These are phyloP conservation scores for Pichia sp. DNA, from an alignment of 1,139 yeast species.

Conservation along the genomic window DNA sequence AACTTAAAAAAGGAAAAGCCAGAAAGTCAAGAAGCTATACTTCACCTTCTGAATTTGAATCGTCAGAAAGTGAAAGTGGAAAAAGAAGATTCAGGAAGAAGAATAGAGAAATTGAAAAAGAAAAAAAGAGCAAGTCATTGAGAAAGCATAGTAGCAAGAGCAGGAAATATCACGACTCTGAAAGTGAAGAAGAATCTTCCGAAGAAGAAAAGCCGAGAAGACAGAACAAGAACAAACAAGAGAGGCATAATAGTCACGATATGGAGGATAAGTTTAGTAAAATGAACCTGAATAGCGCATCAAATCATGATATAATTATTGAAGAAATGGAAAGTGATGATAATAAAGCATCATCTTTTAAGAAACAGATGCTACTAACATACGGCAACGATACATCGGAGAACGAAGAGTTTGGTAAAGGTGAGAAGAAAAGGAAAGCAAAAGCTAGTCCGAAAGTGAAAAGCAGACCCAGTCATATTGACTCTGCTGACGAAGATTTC, in stretches of 20 bases:
- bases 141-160: not conserved
- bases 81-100: not conserved
- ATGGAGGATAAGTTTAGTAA: not conserved
- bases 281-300: not conserved
- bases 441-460: not conserved
- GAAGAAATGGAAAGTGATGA: slow-evolving; percentile 7
- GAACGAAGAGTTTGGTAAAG: slow-evolving; percentile 5
- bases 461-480: not conserved
- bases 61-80: not conserved
- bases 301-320: not conserved
- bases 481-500: slow-evolving; percentile 9
- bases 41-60: not conserved
- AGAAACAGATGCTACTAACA: slow-evolving; percentile 1
- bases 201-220: not conserved
- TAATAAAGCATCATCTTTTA: not conserved
- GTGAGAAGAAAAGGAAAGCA: slow-evolving; percentile 4
- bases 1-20: not conserved
- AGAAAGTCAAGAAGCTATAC: not conserved
- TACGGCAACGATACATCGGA: slow-evolving; percentile 4
- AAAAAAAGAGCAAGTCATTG: not conserved
- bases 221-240: not conserved
- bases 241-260: not conserved
- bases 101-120: not conserved
- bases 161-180: not conserved
- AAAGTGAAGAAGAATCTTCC: not conserved